phyloP scores from a whole-genome alignment of 2,329 filamentous ascomycete genomes.

The Penicillium sp. region DNA sequence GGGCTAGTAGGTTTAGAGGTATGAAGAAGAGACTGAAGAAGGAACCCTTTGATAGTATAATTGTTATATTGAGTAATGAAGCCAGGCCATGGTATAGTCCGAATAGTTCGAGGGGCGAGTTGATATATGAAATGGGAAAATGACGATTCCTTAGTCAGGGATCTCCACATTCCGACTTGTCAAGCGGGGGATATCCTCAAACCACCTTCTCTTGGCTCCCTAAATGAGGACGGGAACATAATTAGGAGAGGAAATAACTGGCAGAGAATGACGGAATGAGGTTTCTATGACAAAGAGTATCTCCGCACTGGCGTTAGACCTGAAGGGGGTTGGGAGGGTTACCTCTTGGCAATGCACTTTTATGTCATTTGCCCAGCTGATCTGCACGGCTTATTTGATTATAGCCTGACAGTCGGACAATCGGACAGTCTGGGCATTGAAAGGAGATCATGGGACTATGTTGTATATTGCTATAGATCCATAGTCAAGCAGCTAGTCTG shows the following conservation, averaged over 20 bases:
- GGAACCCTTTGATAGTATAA: not conserved
- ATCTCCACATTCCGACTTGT: not conserved
- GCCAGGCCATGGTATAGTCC: not conserved
- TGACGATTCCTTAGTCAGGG: slow-evolving; percentile 16
- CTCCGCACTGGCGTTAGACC: not conserved
- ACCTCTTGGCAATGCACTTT: slow-evolving; percentile 10
- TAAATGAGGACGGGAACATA: not conserved
- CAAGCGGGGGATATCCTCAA: slow-evolving; percentile 18
- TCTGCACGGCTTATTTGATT: not conserved
- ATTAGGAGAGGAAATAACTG: not conserved
- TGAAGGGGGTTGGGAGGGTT: not conserved
- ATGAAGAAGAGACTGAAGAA: no score
- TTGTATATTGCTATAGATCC: not conserved
- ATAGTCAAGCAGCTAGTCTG: not conserved
- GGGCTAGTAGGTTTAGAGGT: not conserved
- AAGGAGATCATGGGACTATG: not conserved
- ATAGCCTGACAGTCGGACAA: not conserved
- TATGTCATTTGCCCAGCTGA: slow-evolving; percentile 9
- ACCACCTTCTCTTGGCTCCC: slow-evolving; percentile 10
- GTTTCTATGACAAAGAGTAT: slow-evolving; percentile 13
- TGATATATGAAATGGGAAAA: not conserved
- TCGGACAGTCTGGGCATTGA: not conserved
- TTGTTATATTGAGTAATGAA: not conserved
- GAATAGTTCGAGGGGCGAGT: slow-evolving; percentile 7
- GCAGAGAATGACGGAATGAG: not conserved